phyloP scores from a whole-genome alignment of 495 filamentous ascomycete genomes.

The Xylona heveae region DNA sequence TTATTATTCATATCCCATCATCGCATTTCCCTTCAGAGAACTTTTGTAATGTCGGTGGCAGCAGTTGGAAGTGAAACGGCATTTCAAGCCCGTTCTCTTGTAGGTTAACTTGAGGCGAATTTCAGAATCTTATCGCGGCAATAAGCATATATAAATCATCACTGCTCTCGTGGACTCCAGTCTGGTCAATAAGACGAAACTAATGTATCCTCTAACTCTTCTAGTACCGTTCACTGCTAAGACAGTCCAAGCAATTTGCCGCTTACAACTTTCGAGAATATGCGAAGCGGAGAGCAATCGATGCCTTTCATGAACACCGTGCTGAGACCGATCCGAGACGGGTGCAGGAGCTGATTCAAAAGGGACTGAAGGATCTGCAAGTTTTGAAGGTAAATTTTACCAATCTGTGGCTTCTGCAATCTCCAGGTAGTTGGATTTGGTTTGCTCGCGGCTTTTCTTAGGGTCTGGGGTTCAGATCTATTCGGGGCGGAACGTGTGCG shows the following conservation, averaged over 20 bases:
- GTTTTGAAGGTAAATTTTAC: slow-evolving; percentile 64
- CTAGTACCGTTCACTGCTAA: slow-evolving; percentile 82
- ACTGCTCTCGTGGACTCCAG: too few relatives aligned
- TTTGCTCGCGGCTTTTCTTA: background rate
- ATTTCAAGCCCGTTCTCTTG: slow-evolving; percentile 51
- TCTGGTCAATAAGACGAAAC: too few relatives aligned
- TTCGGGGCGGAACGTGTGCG: too few relatives aligned
- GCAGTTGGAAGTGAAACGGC: slow-evolving; percentile 37
- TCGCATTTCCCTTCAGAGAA: too few relatives aligned
- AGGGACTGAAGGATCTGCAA: slow-evolving; percentile 70
- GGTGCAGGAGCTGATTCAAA: slow-evolving; percentile 77
- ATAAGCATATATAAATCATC: background rate
- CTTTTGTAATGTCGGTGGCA: slow-evolving; percentile 24
- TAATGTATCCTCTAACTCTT: background rate
- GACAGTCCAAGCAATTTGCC: slow-evolving; percentile 70
- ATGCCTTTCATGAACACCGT: slow-evolving; percentile 69
- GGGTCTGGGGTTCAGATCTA: background rate
- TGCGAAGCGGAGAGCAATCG: slow-evolving; percentile 67
- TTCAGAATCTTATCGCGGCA: background rate
- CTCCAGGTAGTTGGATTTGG: background rate
- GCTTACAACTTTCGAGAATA: slow-evolving; percentile 97
- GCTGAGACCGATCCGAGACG: slow-evolving; percentile 42
- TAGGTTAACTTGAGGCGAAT: slow-evolving; percentile 17
- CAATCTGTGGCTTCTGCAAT: background rate
- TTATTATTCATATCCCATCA: too few relatives aligned